Percentiles rank a stretch among this genome's conserved stretches.
These are phyloP conservation scores for Eremothecium coryli DNA, from an alignment of 1,139 yeast species.

Conservation along the genomic window DNA sequence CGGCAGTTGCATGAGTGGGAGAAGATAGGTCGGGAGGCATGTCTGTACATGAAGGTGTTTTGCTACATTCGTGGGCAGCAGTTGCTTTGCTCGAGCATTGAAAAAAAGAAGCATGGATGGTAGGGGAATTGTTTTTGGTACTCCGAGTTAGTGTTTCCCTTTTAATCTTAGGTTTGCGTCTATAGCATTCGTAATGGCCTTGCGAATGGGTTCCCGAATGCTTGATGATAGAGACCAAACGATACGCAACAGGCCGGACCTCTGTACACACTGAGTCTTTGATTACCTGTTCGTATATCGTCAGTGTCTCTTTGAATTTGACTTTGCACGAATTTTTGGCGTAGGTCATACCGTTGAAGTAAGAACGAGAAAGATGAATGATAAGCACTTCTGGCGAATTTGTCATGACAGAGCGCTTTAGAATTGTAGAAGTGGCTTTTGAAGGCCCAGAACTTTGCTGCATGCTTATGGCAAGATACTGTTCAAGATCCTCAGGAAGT, in stretches of 20 bases:
- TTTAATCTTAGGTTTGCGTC: constrained; percentile 54
- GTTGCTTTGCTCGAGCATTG: neutral
- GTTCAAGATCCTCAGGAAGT: constrained; percentile 36
- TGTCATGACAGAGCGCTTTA: constrained; percentile 51
- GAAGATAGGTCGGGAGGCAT: neutral
- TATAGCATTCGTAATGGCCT: constrained; percentile 84
- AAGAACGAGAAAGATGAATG: constrained; percentile 74
- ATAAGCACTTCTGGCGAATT: constrained; percentile 64
- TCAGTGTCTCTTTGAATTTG: constrained; percentile 48
- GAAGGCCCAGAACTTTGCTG: constrained; percentile 37
- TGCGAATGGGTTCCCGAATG: constrained; percentile 84
- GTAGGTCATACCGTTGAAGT: constrained; percentile 61
- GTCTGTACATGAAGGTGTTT: neutral
- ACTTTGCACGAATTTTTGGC: constrained; percentile 73
- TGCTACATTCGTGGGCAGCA: neutral
- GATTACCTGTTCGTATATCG: constrained; percentile 35
- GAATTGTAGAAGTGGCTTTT: constrained; percentile 51
- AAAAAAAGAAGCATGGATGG: neutral
- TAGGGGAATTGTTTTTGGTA: constrained; percentile 37
- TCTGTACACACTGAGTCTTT: constrained; percentile 21
- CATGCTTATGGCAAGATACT: constrained; percentile 41
- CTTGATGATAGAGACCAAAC: constrained; percentile 61
- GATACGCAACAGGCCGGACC: constrained; percentile 36
- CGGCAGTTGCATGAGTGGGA: neutral
- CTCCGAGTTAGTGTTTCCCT: constrained; percentile 39